These are phyloP conservation scores for Moniliophthora roreri DNA, from an alignment of 1,284 basidiomycete species.

Conservation along the genomic window DNA sequence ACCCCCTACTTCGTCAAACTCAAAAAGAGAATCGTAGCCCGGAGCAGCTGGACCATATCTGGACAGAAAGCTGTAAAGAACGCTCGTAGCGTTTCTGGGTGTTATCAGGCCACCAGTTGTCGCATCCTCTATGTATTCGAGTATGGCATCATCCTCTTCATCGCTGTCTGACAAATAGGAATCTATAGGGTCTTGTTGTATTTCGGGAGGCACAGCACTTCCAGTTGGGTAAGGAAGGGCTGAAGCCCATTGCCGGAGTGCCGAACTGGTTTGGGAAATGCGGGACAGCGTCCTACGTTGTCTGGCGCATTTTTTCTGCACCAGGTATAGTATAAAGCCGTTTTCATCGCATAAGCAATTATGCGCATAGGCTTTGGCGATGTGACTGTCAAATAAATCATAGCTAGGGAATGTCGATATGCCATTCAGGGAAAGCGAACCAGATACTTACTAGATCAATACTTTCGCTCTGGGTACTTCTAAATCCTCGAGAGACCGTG, in stretches of 20 bases:
- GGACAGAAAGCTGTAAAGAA: conserved; percentile 50
- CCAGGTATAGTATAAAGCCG: conserved; percentile 62
- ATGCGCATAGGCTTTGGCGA: conserved; percentile 55
- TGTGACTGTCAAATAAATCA: conserved; percentile 58
- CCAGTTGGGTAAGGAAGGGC: conserved; percentile 36
- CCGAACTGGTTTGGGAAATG: conserved; percentile 29
- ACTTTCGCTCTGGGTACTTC: conserved; percentile 53
- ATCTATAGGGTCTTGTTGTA: conserved; percentile 38
- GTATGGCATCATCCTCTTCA: conserved; percentile 32
- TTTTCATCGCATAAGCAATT: conserved; percentile 42
- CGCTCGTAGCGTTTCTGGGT: conserved; percentile 49
- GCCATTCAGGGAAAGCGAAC: too few relatives aligned
- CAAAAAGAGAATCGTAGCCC: conserved; percentile 38
- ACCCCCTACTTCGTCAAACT: conserved; percentile 27
- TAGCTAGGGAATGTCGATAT: conserved; percentile 39
- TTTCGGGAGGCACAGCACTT: conserved; percentile 45
- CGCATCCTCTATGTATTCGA: conserved; percentile 49
- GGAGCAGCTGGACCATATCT: conserved; percentile 9
- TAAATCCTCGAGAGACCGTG: conserved; percentile 56
- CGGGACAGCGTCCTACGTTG: conserved; percentile 51
- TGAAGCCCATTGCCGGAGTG: conserved; percentile 48
- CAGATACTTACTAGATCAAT: conserved; percentile 53
- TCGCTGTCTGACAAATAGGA: conserved; percentile 49
- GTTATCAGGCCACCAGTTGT: conserved; percentile 57
- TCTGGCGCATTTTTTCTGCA: conserved; percentile 52